Evolutionary conservation across 1,284 basidiomycete genomes (phyloP).

Genomic region (Tilletia setariae): DNA sequence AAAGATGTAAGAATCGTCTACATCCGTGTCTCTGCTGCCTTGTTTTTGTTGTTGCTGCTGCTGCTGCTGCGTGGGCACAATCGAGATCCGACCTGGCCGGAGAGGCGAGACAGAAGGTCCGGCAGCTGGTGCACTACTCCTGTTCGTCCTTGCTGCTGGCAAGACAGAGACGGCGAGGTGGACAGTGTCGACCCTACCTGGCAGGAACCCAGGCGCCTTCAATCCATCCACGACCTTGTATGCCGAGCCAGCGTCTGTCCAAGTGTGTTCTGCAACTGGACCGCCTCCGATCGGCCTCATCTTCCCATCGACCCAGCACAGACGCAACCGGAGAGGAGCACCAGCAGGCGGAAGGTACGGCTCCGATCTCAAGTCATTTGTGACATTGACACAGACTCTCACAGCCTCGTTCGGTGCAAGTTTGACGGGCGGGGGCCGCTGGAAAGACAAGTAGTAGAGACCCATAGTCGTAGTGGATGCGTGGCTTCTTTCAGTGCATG

Average conservation of each 20-base stretch:
- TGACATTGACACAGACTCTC: slow-evolving; percentile 11
- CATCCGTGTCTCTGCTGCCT: background rate
- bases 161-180: too few species aligned
- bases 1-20: background rate
- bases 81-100: background rate
- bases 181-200: background rate
- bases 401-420: background rate
- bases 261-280: background rate
- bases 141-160: background rate
- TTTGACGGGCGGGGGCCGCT: slow-evolving; percentile 14
- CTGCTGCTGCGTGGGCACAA: background rate
- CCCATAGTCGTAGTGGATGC: slow-evolving; percentile 10
- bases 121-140: background rate
- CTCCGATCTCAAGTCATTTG: slow-evolving; percentile 22
- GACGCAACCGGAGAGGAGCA: background rate
- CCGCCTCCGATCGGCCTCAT: background rate
- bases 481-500: too few species aligned
- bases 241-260: background rate
- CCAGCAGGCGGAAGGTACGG: background rate
- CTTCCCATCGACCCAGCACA: background rate
- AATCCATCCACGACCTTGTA: slow-evolving; percentile 5
- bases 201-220: background rate
- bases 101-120: background rate
- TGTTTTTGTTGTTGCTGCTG: background rate
- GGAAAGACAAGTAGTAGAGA: slow-evolving; percentile 20